Evolutionary conservation across 148 eudicot species (phyloP).

Genomic region (Amaranthus cruentus): DNA sequence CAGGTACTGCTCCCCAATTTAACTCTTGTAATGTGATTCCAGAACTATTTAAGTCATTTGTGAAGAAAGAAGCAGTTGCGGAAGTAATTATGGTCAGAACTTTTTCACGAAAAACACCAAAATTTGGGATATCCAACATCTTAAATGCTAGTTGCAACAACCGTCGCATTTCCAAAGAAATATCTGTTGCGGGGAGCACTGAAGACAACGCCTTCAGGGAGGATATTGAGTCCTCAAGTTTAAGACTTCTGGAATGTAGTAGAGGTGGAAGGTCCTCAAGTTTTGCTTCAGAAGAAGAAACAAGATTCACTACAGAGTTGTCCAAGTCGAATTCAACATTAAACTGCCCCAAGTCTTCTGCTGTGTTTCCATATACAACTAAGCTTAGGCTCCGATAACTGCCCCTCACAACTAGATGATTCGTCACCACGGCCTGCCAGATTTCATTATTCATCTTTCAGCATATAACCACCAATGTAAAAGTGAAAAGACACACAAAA

Average conservation of each 20-base stretch:
- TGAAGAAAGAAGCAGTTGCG: constrained; percentile 57
- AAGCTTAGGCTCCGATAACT: constrained; percentile 97
- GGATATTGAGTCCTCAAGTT: constrained; percentile 56
- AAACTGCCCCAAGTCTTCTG: constrained; percentile 96
- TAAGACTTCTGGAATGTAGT: constrained; percentile 42
- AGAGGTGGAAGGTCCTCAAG: constrained; percentile 89
- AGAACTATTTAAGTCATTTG: constrained; percentile 35
- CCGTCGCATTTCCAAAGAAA: constrained; percentile 56
- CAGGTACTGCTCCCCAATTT: constrained; percentile 29
- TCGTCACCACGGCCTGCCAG: constrained; percentile 91
- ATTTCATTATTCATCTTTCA: neutral
- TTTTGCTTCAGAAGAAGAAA: constrained; percentile 66
- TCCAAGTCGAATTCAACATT: constrained; percentile 92
- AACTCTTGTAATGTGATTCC: constrained; percentile 37
- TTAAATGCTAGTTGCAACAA: constrained; percentile 57
- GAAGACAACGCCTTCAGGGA: constrained; percentile 53
- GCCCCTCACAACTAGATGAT: constrained; percentile 93
- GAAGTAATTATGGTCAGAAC: constrained; percentile 48
- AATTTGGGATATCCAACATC: constrained; percentile 43
- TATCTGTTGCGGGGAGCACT: constrained; percentile 41
- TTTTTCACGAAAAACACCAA: constrained; percentile 37
- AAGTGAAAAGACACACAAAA: neutral
- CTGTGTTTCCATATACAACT: constrained; percentile 94
- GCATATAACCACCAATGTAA: neutral
- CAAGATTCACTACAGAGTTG: constrained; percentile 68